These are phyloP conservation scores for Trichoderma harzianum DNA, from an alignment of 2,329 filamentous ascomycete species.

Conservation along the genomic window DNA sequence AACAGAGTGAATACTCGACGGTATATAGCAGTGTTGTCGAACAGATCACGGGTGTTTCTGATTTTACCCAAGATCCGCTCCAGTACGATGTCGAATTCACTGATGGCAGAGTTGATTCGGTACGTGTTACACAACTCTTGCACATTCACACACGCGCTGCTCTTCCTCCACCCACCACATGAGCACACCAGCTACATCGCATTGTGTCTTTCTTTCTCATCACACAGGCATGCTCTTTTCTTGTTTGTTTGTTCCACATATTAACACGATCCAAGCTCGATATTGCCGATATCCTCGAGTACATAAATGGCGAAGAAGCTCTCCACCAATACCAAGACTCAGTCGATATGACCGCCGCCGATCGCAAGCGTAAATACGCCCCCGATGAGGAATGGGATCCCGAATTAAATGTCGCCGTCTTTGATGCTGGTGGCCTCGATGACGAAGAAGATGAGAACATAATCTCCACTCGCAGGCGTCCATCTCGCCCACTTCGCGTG, in stretches of 20 bases:
- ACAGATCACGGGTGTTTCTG: slow-evolving; percentile 32
- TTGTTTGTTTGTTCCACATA: neutral
- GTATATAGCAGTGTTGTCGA: slow-evolving; percentile 39
- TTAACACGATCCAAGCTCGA: slow-evolving; percentile 28
- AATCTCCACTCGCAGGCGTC: slow-evolving; percentile 7
- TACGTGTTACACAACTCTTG: slow-evolving; percentile 33
- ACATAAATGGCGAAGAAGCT: slow-evolving; percentile 33
- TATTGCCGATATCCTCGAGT: slow-evolving; percentile 28
- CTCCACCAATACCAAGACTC: slow-evolving; percentile 24
- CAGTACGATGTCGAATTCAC: slow-evolving; percentile 43
- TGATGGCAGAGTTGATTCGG: slow-evolving; percentile 44
- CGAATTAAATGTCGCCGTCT: slow-evolving; percentile 24
- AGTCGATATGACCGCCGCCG: slow-evolving; percentile 13
- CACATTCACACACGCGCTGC: neutral
- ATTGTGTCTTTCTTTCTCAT: neutral
- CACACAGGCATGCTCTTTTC: neutral
- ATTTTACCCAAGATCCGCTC: slow-evolving; percentile 24
- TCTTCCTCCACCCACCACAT: neutral
- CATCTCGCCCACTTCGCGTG: slow-evolving; percentile 6
- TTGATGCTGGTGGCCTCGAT: slow-evolving; percentile 30
- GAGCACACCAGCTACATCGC: neutral
- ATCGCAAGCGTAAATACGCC: slow-evolving; percentile 33
- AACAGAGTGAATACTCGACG: slow-evolving; percentile 30
- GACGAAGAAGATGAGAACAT: slow-evolving; percentile 24
- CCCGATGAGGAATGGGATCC: slow-evolving; percentile 30